Evolutionary conservation across 257 asterid species (phyloP).

Genomic region (Paulownia fortunei): DNA sequence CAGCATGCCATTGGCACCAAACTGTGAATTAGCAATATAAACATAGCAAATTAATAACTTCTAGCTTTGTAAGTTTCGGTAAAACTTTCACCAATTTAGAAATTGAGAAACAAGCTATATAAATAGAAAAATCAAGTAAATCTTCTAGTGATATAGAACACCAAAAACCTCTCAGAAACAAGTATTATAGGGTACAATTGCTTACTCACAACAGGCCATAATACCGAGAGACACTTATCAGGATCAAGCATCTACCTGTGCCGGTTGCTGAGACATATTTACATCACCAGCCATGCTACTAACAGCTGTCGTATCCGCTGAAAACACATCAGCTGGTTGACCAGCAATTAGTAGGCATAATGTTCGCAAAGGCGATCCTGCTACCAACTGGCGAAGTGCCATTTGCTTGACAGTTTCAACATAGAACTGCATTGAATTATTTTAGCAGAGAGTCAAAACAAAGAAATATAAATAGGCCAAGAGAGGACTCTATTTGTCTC

Average conservation of each 20-base stretch:
- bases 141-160: neutral
- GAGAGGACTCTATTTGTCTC: neutral
- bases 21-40: constrained; percentile 44
- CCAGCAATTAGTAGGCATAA: constrained; percentile 93
- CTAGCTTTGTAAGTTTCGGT: neutral
- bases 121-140: constrained; percentile 3
- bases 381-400: constrained; percentile 86
- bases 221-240: constrained; percentile 3
- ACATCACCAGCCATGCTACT: constrained; percentile 46
- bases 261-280: constrained; percentile 57
- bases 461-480: constrained; percentile 10
- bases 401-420: constrained; percentile 91
- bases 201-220: neutral
- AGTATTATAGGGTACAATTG: constrained; percentile 10
- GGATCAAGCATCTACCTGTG: constrained; percentile 62
- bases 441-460: constrained; percentile 11
- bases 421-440: no score
- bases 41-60: constrained; percentile 19
- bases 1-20: constrained; percentile 77
- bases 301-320: constrained; percentile 51
- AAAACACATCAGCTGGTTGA: constrained; percentile 91
- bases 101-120: neutral
- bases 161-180: constrained; percentile 9
- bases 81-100: neutral
- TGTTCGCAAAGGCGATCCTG: constrained; percentile 97